A percentile compares a stretch with the other conserved stretches of the same genome.
Conservation (phyloP, 2,329 filamentous ascomycete species). For the Aspergillus pseudoviridinutans region DNA sequence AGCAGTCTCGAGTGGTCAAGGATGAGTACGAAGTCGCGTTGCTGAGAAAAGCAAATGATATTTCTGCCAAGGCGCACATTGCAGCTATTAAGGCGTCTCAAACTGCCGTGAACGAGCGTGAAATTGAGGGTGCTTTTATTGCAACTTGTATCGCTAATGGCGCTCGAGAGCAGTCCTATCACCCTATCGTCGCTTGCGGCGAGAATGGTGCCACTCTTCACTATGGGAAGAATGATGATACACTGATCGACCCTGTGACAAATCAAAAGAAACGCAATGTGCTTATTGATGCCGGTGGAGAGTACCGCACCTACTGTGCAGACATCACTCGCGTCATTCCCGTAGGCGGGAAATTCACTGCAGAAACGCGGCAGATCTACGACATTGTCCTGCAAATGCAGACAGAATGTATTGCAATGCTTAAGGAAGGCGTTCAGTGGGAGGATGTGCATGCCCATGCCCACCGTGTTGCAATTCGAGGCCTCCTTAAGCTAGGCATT, state of each 20-base stretch:
- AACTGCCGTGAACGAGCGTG: slow-evolving; percentile 68
- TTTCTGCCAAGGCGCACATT: slow-evolving; percentile 74
- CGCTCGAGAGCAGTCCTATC: slow-evolving; percentile 76
- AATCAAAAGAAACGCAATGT: slow-evolving; percentile 59
- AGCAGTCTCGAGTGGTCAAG: slow-evolving; percentile 77
- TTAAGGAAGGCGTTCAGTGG: slow-evolving; percentile 67
- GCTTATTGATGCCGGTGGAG: slow-evolving; percentile 81
- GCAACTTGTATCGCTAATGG: slow-evolving; percentile 67
- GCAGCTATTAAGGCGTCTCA: slow-evolving; percentile 64
- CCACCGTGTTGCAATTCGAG: slow-evolving; percentile 66
- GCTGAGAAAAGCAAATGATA: slow-evolving; percentile 73
- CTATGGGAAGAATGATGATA: slow-evolving; percentile 75
- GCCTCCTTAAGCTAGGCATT: slow-evolving; percentile 68
- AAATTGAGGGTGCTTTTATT: slow-evolving; percentile 76
- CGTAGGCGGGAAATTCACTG: slow-evolving; percentile 64
- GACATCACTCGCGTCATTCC: slow-evolving; percentile 90
- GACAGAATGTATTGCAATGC: slow-evolving; percentile 62
- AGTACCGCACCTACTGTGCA: slow-evolving; percentile 80
- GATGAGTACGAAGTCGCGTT: slow-evolving; percentile 79
- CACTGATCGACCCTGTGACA: slow-evolving; percentile 52
- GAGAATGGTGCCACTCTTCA: slow-evolving; percentile 81
- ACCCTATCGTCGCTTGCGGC: slow-evolving; percentile 81
- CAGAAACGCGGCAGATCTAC: slow-evolving; percentile 70
- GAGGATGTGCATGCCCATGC: slow-evolving; percentile 70
- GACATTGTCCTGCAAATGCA: slow-evolving; percentile 79